phyloP scores from a whole-genome alignment of 139 green algal genomes.

The Closterium sp. region DNA sequence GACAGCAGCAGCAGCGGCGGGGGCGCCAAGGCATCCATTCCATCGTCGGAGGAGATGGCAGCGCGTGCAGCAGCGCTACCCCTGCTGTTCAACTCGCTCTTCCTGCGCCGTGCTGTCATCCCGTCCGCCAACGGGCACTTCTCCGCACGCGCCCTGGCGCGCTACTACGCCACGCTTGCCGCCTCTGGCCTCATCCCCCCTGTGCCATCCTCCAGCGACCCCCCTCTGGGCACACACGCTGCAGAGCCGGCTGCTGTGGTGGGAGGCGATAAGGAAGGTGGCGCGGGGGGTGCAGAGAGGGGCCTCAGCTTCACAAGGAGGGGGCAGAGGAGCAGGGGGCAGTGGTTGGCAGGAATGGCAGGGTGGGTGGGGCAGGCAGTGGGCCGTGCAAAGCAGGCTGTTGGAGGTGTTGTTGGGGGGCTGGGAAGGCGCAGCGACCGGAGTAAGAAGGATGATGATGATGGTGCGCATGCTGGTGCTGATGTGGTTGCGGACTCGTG shows the following conservation, averaged over 20 bases:
- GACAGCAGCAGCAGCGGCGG: constrained; percentile 1
- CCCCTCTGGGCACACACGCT: constrained; percentile 9
- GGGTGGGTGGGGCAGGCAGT: background rate
- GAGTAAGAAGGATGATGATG: background rate
- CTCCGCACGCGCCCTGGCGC: constrained; percentile 52
- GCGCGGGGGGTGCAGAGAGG: background rate
- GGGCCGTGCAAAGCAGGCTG: background rate
- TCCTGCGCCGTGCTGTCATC: constrained; percentile 50
- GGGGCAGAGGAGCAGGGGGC: background rate
- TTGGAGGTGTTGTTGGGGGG: background rate
- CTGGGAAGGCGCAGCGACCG: background rate
- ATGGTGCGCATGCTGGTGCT: background rate
- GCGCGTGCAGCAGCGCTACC: background rate
- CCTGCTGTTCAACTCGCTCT: constrained; percentile 56
- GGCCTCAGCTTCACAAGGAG: background rate
- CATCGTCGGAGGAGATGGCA: background rate
- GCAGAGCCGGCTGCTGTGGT: background rate
- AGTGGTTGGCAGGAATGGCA: background rate
- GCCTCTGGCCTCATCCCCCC: constrained; percentile 5
- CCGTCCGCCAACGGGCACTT: constrained; percentile 61
- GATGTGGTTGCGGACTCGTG: background rate
- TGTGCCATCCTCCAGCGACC: constrained; percentile 14
- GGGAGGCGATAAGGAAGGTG: background rate
- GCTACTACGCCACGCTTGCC: constrained; percentile 49
- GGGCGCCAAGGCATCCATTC: background rate